A percentile compares a stretch with the other conserved stretches of the same genome.
phyloP scores from a whole-genome alignment of 257 asterid genomes.

The Nicotiana knightiana region DNA sequence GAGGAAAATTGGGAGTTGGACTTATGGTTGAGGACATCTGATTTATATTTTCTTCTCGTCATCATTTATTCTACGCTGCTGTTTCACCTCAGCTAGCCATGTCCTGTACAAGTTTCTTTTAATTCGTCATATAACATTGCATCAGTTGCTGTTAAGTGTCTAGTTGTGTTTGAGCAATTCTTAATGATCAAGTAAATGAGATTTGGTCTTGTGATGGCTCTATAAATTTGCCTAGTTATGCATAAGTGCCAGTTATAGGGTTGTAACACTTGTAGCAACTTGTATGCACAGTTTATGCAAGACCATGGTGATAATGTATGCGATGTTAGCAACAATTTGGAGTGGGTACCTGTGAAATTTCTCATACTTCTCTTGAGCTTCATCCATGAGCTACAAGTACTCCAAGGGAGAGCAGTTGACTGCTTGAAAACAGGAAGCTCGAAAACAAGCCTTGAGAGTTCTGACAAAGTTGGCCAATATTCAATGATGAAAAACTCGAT shows the following conservation, averaged over 20 bases:
- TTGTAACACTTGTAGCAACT: not conserved
- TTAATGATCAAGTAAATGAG: not conserved
- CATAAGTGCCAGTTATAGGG: not conserved
- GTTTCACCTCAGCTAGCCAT: not conserved
- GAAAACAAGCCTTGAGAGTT: constrained; percentile 27
- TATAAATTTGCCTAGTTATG: not conserved
- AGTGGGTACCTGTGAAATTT: constrained; percentile 61
- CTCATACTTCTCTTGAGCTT: constrained; percentile 63
- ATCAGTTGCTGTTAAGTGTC: not conserved
- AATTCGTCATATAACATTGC: not conserved
- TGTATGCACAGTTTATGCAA: constrained; percentile 48
- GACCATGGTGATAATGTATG: constrained; percentile 46
- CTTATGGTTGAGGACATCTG: not conserved
- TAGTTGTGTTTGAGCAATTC: not conserved
- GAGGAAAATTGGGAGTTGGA: not conserved
- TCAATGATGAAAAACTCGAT: constrained; percentile 26
- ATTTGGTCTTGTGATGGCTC: not conserved
- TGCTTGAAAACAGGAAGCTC: constrained; percentile 27
- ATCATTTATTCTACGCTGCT: constrained; percentile 1
- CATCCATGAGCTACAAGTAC: constrained; percentile 65
- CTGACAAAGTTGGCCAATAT: constrained; percentile 23
- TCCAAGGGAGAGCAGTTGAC: constrained; percentile 42
- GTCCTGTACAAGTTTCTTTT: not conserved
- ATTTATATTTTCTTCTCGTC: not conserved
- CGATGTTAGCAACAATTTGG: constrained; percentile 33